Conservation (phyloP, 2,329 filamentous ascomycete species). For the Colletotrichum cordylinicola region DNA sequence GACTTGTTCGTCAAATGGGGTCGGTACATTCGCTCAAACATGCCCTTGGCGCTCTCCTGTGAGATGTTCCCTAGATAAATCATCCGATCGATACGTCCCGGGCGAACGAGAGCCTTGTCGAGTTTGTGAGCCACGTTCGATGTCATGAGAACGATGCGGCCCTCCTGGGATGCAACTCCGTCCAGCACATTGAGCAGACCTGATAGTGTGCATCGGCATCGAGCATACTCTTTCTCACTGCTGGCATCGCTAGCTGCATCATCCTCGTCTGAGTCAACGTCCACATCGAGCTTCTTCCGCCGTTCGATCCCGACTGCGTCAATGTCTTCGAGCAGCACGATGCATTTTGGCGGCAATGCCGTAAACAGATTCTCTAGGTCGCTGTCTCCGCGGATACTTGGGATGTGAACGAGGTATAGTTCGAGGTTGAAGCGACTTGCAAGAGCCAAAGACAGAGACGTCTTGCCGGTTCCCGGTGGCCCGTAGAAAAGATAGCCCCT, state of each 20-base stretch:
- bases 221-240: not conserved
- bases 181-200: conserved; percentile 73
- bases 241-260: conserved; percentile 24
- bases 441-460: conserved; percentile 76
- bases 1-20: not conserved
- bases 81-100: conserved; percentile 74
- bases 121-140: conserved; percentile 70
- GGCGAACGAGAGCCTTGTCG: conserved; percentile 65
- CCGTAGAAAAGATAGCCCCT: conserved; percentile 76
- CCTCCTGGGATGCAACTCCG: conserved; percentile 70
- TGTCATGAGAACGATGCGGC: conserved; percentile 74
- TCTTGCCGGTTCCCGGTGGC: conserved; percentile 77
- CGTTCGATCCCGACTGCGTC: conserved; percentile 26
- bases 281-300: conserved; percentile 20
- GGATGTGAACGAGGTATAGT: conserved; percentile 76
- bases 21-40: conserved; percentile 20
- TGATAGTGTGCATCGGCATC: conserved; percentile 52
- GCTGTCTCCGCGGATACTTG: conserved; percentile 37
- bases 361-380: conserved; percentile 37
- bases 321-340: conserved; percentile 32
- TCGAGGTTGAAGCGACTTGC: conserved; percentile 75
- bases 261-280: conserved; percentile 27
- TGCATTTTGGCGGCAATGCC: conserved; percentile 24
- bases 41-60: conserved; percentile 3
- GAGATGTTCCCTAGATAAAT: conserved; percentile 68